Base-by-base conservation (phyloP, 2,329 filamentous ascomycete species). In the Trichoderma simmonsii region DNA sequence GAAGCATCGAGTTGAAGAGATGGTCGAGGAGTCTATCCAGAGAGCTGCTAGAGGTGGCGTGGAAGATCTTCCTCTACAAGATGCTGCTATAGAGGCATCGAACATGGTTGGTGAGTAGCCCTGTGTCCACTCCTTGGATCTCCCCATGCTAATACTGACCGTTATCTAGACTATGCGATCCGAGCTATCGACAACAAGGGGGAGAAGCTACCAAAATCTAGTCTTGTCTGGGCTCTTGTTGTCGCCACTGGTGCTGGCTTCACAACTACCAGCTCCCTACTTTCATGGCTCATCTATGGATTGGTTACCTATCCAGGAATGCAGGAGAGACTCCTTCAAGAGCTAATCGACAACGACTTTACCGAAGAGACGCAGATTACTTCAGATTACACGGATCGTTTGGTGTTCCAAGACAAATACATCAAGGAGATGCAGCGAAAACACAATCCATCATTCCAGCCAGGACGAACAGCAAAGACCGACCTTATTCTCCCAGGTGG, bases 391-490 rank as follows among this genome's bases (percentile, higher is more conserved):
- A 85, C 84, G 3, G 79, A 84, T 65, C 79, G 81, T 57, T 82
- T 90, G 6, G 76, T 80, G 2, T 89, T 86, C 78, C 82, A 89
- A 9, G 87, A 89, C 77, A 84, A 85, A 61, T 89, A 85, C 77
- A 80, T 91, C 82, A 90, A 90, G 78, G 89, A 91, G 77, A 88
- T 84, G 1, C 88, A 89, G 77, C 84, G 89, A 3, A 81, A 82
- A 3, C 88, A 90, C 80, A 90, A 88, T 78, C 86, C 89, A 0
- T 88, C 87, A 0, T 91, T 86, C 80, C 89, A 91, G 75, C 87
- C 89, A 0, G 89, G 82, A 1, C 86, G 89, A 34, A 90, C 86
- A 1, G 81, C 88, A 3, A 86, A 85, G 73, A 80, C 80, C 4
- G 88, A 90, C 76, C 79, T 88, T 71, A 82, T 91, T 30, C 79